Conservation (phyloP, 805 yeast species). For the Kurtzmaniella cleridarum region DNA sequence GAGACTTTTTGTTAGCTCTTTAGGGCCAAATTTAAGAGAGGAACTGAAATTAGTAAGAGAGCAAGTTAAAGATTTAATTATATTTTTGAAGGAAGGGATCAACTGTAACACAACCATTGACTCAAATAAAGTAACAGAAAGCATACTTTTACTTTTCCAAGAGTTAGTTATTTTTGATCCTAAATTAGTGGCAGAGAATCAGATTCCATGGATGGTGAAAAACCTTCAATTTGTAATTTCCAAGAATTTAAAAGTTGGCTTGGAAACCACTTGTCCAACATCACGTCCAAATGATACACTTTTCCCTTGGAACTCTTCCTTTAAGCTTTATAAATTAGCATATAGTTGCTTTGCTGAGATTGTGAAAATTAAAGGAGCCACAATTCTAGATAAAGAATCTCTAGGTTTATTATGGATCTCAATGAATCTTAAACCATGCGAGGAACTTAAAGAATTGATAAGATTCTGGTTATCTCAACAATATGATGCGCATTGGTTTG, state of each 20-base stretch:
- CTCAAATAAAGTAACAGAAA: constrained; percentile 15
- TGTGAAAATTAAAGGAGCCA: constrained; percentile 44
- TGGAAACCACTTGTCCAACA: constrained; percentile 28
- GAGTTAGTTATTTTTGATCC: constrained; percentile 37
- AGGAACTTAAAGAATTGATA: constrained; percentile 41
- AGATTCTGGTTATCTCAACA: constrained; percentile 56
- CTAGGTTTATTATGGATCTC: constrained; percentile 60
- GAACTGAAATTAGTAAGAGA: constrained; percentile 12
- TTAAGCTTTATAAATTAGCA: constrained; percentile 36
- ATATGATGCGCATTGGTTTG: constrained; percentile 50
- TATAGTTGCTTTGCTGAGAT: constrained; percentile 56
- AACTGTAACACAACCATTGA: constrained; percentile 26
- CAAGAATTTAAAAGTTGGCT: constrained; percentile 31
- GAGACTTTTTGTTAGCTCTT: constrained; percentile 25
- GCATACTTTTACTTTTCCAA: constrained; percentile 24
- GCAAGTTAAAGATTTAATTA: constrained; percentile 21
- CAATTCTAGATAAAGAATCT: constrained; percentile 38
- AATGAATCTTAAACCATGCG: constrained; percentile 43
- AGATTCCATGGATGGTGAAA: constrained; percentile 22
- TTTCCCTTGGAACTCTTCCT: constrained; percentile 42
- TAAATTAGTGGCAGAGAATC: constrained; percentile 23
- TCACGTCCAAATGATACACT: constrained; percentile 36
- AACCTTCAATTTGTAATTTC: constrained; percentile 24
- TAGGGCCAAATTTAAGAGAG: constrained; percentile 35
- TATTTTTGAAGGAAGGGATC: constrained; percentile 25